These are phyloP conservation scores for Ogataea naganishii DNA, from an alignment of 805 yeast species.

Conservation along the genomic window DNA sequence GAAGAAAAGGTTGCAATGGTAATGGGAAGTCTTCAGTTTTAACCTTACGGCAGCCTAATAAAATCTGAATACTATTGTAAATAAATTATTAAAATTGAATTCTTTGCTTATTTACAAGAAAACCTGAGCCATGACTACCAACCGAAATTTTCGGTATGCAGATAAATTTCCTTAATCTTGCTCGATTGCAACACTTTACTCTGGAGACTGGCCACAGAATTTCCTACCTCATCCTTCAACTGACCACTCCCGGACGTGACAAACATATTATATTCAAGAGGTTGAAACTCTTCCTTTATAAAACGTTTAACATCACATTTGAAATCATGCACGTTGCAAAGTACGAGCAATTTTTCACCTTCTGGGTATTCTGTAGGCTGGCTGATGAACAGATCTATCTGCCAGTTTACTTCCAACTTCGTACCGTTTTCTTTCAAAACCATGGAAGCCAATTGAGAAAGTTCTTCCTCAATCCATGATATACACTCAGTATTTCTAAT, in stretches of 20 bases:
- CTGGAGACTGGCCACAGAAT: constrained; percentile 33
- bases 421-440: constrained; percentile 9
- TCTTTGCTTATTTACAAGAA: background rate
- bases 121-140: constrained; percentile 17
- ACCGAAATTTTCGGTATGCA: constrained; percentile 45
- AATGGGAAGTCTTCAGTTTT: too few species aligned
- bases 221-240: constrained; percentile 30
- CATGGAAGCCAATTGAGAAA: constrained; percentile 23
- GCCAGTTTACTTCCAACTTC: constrained; percentile 12
- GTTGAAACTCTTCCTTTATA: constrained; percentile 7
- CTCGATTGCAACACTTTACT: constrained; percentile 16
- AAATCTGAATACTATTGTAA: too few species aligned
- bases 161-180: constrained; percentile 32
- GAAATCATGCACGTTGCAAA: constrained; percentile 11
- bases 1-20: too few species aligned
- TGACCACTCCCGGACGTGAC: constrained; percentile 38
- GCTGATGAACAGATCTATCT: background rate
- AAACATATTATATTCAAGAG: constrained; percentile 27
- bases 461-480: constrained; percentile 32
- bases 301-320: constrained; percentile 17
- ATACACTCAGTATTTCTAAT: constrained; percentile 25
- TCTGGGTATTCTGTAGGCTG: background rate
- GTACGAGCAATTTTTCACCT: background rate
- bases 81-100: too few species aligned
- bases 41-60: too few species aligned